A percentile compares a stretch with the other conserved stretches of the same genome.
phyloP scores from a whole-genome alignment of 202 grass and related monocot species.

The Miscanthus sacchariflorus region DNA sequence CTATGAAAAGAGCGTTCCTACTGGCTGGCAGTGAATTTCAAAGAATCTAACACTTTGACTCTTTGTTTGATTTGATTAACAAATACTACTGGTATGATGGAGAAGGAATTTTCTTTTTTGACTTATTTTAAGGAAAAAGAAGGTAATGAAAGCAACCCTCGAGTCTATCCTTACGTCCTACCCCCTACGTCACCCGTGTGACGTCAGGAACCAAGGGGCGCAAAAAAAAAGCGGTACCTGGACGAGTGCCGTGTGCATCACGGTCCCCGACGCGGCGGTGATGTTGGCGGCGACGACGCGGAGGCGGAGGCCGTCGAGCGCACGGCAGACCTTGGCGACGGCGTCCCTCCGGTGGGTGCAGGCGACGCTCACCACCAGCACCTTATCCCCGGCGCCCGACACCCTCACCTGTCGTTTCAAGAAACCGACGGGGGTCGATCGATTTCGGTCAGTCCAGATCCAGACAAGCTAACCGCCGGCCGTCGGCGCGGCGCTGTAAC shows the following conservation, averaged over 20 bases:
- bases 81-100: neutral
- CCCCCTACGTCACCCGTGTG: neutral
- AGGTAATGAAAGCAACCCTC: neutral
- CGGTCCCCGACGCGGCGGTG: constrained; percentile 54
- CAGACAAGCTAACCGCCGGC: neutral
- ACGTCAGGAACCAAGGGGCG: neutral
- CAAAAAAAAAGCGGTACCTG: constrained; percentile 42
- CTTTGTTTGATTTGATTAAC: too few relatives aligned
- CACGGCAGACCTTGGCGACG: constrained; percentile 59
- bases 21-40: too few relatives aligned
- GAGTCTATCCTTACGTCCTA: neutral
- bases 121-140: neutral
- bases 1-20: too few relatives aligned
- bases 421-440: neutral
- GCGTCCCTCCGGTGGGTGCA: constrained; percentile 61
- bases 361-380: constrained; percentile 57
- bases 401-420: constrained; percentile 56
- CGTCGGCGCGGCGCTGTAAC: neutral
- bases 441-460: neutral
- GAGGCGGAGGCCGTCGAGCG: constrained; percentile 58
- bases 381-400: constrained; percentile 39
- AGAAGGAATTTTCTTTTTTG: too few relatives aligned
- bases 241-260: constrained; percentile 62
- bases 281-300: constrained; percentile 59
- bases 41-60: too few relatives aligned